A percentile compares a stretch with the other conserved stretches of the same genome.
phyloP scores from a whole-genome alignment of 1,284 basidiomycete genomes.

The Pterula multifida region DNA sequence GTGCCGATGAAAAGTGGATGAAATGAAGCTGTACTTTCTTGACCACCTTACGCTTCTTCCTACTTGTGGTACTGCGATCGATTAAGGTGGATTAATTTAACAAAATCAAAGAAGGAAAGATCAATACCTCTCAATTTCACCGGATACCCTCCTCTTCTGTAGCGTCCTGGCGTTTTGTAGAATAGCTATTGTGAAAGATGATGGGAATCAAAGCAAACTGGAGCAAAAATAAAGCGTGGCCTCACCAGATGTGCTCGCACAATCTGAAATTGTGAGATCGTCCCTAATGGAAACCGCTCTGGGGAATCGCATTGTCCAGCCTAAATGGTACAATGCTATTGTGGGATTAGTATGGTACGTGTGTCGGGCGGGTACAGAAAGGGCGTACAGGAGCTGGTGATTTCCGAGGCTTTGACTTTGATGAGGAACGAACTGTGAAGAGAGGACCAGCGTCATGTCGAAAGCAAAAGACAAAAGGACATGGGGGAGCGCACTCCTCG shows the following conservation, averaged over 20 bases:
- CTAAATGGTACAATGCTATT: constrained; percentile 65
- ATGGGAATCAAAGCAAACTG: background rate
- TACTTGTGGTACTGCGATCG: background rate
- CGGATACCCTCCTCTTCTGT: background rate
- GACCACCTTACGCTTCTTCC: background rate
- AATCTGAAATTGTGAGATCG: constrained; percentile 56
- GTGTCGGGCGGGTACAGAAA: background rate
- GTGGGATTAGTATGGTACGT: no score
- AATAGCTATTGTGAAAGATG: background rate
- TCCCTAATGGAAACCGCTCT: constrained; percentile 72
- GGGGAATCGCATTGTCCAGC: constrained; percentile 80
- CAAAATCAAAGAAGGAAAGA: background rate
- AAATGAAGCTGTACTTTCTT: background rate
- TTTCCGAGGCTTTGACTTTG: constrained; percentile 85
- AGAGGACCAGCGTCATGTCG: background rate
- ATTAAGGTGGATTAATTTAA: background rate
- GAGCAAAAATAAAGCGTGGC: constrained; percentile 7
- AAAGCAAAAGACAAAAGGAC: background rate
- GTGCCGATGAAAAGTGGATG: no score
- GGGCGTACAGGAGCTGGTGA: constrained; percentile 58
- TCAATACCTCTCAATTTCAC: background rate
- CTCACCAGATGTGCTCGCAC: constrained; percentile 58
- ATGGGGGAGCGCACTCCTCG: constrained; percentile 42
- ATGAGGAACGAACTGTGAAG: constrained; percentile 70
- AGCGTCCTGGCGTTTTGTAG: background rate